A percentile compares a stretch with the other conserved stretches of the same genome.
These are phyloP conservation scores for Calonectria fujianensis DNA, from an alignment of 2,329 filamentous ascomycete genomes.

Conservation along the genomic window DNA sequence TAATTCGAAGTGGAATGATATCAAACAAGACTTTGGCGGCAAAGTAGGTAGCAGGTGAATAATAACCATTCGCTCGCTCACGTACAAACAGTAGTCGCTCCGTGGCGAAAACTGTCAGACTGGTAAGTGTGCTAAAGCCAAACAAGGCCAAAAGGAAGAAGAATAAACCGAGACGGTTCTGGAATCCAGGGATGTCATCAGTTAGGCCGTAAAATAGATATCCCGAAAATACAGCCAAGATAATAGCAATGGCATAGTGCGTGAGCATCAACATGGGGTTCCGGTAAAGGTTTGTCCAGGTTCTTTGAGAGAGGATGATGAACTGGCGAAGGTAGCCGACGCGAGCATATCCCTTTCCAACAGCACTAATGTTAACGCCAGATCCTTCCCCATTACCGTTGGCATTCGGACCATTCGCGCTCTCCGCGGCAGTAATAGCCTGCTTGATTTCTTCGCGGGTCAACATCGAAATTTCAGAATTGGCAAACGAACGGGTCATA, in stretches of 20 bases:
- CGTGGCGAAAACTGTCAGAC: slow-evolving; percentile 92
- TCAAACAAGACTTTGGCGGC: slow-evolving; percentile 98
- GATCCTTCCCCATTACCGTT: slow-evolving; percentile 71
- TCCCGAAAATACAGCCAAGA: slow-evolving; percentile 94
- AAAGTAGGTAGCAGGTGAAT: slow-evolving; percentile 95
- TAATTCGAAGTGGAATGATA: slow-evolving; percentile 93
- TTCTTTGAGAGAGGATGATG: slow-evolving; percentile 89
- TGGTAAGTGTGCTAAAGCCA: slow-evolving; percentile 96
- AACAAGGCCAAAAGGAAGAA: slow-evolving; percentile 98
- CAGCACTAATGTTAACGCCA: slow-evolving; percentile 73
- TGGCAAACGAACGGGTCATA: slow-evolving; percentile 83
- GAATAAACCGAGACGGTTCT: slow-evolving; percentile 97
- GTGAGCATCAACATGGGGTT: slow-evolving; percentile 99
- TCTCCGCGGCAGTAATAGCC: slow-evolving; percentile 78
- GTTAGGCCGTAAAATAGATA: slow-evolving; percentile 97
- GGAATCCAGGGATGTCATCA: slow-evolving; percentile 97
- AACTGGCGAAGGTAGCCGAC: slow-evolving; percentile 89
- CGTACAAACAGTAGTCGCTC: slow-evolving; percentile 94
- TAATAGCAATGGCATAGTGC: slow-evolving; percentile 97
- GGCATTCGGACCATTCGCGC: slow-evolving; percentile 78
- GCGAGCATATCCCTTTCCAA: slow-evolving; percentile 88
- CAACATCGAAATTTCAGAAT: slow-evolving; percentile 84
- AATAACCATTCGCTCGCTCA: slow-evolving; percentile 97
- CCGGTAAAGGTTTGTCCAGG: slow-evolving; percentile 97
- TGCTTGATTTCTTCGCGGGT: slow-evolving; percentile 87